Evolutionary conservation across 176 grass and related monocot species (phyloP).

Genomic region (Elymus sibiricus): DNA sequence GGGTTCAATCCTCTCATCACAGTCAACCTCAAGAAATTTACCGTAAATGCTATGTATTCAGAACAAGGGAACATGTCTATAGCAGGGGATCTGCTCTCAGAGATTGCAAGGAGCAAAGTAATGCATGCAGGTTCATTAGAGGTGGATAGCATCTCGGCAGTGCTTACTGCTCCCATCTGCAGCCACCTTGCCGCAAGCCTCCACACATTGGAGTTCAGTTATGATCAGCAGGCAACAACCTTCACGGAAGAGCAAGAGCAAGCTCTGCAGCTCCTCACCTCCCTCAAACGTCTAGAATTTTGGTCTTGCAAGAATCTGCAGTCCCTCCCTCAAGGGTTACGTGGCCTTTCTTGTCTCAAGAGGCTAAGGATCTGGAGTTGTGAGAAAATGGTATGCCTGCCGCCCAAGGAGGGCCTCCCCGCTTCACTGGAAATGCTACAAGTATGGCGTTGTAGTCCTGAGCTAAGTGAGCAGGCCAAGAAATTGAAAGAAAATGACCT

Average conservation of each 20-base stretch:
- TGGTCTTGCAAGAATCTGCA: accelerated
- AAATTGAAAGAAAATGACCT: not conserved
- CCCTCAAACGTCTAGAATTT: not conserved
- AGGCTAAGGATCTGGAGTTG: accelerated
- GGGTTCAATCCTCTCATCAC: not conserved
- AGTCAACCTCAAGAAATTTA: not conserved
- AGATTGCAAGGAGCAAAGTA: not conserved
- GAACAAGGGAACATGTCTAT: too few species aligned
- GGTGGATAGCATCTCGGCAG: not conserved
- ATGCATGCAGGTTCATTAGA: not conserved
- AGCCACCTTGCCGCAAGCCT: not conserved
- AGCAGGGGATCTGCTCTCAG: not conserved
- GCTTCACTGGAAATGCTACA: not conserved
- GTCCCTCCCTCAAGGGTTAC: not conserved
- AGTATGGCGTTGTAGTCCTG: accelerated
- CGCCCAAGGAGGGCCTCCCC: not conserved
- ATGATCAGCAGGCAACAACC: not conserved
- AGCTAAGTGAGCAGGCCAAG: not conserved
- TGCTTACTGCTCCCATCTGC: not conserved
- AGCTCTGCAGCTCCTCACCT: not conserved
- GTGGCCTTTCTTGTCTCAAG: not conserved
- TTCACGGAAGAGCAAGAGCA: not conserved
- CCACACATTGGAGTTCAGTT: not conserved
- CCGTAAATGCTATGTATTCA: too few species aligned
- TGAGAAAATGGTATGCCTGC: not conserved